Evolutionary conservation across 768 basidiomycete genomes (phyloP), one percentile per base, ranked within the genome.

Genomic region (Coprinopsis strossmayeri): DNA sequence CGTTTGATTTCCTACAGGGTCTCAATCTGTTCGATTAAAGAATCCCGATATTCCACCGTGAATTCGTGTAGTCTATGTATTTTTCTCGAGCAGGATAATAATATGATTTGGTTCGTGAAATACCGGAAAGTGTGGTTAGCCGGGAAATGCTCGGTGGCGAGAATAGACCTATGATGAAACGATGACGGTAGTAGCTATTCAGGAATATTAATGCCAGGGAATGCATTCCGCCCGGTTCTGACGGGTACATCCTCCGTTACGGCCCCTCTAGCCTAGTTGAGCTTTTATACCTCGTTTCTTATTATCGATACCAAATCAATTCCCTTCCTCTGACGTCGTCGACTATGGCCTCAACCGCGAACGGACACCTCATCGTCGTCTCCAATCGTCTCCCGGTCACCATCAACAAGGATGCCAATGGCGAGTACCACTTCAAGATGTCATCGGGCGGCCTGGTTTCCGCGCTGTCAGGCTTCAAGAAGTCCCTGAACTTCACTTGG

Each of bases 391-490:
- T 98, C 51, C 95, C 95, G 18, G 79, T 98, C 52, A 96, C 95
- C 40, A 97, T 98, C 63, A 90, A 74, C 65, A 95, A 92, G 71
- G 94, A 97, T 79, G 83, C 79, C 12, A 69, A 74, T 45, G 93
- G 93, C 63, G 84, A 95, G 65, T 97, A 94, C 68, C 90, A 94
- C 73, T 98, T 96, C 81, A 89, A 95, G 76, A 96, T 97, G 94
- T 94, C 91, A 51, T 94, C 91, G 2, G 96, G 96, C 24, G 96
- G 96, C 47, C 87, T 99, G 53, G 96, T 98, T 54, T 93, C 90
- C 46, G 96, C 96, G 52, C 83, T 99, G 56, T 87, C 88, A 20
- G 95, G 96, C 40, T 95, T 93, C 79, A 99, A 99, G 72, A 97
- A 96, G 71, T 92, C 87, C 28, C 84, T 98, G 77, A 85, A 80